Evolutionary conservation across 2,329 filamentous ascomycete genomes (phyloP).

Genomic region (Paecilomyces dactylethromorphus): DNA sequence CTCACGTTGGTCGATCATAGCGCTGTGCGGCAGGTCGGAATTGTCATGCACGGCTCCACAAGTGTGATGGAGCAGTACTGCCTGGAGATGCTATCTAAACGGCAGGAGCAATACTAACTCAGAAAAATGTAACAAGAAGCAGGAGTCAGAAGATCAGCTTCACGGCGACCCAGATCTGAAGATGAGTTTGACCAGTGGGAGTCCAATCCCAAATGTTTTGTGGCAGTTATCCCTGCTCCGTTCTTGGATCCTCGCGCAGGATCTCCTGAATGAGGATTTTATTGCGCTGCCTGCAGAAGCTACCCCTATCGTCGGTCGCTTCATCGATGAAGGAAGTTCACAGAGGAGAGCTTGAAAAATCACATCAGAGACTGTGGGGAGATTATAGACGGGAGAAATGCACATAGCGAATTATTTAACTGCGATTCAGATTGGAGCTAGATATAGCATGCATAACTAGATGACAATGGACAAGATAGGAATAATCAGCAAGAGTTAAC

Average conservation of each 20-base stretch:
- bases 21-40: too few relatives aligned
- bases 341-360: conserved; percentile 2
- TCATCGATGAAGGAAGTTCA: conserved; percentile 6
- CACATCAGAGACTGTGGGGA: conserved; percentile 5
- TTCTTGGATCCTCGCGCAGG: neutral
- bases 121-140: too few relatives aligned
- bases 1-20: too few relatives aligned
- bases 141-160: neutral
- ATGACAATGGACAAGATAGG: too few relatives aligned
- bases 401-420: too few relatives aligned
- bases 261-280: conserved; percentile 5
- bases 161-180: neutral
- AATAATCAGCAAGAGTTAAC: too few relatives aligned
- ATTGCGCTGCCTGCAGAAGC: conserved; percentile 3
- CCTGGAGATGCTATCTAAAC: too few relatives aligned
- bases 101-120: too few relatives aligned
- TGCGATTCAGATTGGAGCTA: too few relatives aligned
- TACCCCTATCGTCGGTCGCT: neutral
- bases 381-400: conserved; percentile 7
- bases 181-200: neutral
- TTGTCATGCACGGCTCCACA: too few relatives aligned
- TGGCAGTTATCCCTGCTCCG: conserved; percentile 4
- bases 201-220: neutral
- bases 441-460: too few relatives aligned
- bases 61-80: too few relatives aligned